Evolutionary conservation across 345 rosid genomes (phyloP), one percentile per base, ranked within the genome.

Genomic region (Aethionema arabicum): DNA sequence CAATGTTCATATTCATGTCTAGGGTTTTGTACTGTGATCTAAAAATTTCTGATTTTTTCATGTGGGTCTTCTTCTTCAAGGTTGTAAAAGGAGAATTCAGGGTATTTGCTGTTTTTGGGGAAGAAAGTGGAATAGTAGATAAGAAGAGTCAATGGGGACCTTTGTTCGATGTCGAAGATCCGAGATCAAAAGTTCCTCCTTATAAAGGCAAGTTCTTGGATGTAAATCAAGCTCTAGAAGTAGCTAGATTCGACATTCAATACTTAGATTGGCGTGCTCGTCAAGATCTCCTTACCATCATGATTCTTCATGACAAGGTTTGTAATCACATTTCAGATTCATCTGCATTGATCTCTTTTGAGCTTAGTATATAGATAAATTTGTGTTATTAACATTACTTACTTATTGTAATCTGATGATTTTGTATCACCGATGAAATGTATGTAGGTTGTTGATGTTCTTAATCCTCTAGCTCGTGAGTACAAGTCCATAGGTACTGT

Each of bases 221-320:
- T 76, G 87, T 69, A 7, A 70, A 87, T 73, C 95, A 92, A 76
- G 99, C 99, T 15, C 71, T 92, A 41, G 96, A 92, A 82, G 87
- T 92, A 44, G 97, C 95, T 39, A 82, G 95, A 69, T 92, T 67
- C 54, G 99, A 92, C 70, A 87, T 92, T 74, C 96, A 87, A 59
- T 92, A 92, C 52, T 70, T 88, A 11, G 97, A 92, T 68, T 92
- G 99, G 99, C 83, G 89, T 59, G 99, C 99, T 56, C 85, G 99
- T 29, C 99, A 87, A 79, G 99, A 93, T 80, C 79, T 93, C 11
- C 96, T 89, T 36, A 80, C 87, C 50, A 93, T 93, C 67, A 85
- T 93, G 97, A 72, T 87, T 16, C 90, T 93, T 44, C 99, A 89
- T 62, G 99, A 93, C 35, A 93, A 93, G 99, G 96, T 92, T 41